These are phyloP conservation scores for Mallotus nudiflorus DNA, from an alignment of 345 rosid genomes.

Conservation along the genomic window DNA sequence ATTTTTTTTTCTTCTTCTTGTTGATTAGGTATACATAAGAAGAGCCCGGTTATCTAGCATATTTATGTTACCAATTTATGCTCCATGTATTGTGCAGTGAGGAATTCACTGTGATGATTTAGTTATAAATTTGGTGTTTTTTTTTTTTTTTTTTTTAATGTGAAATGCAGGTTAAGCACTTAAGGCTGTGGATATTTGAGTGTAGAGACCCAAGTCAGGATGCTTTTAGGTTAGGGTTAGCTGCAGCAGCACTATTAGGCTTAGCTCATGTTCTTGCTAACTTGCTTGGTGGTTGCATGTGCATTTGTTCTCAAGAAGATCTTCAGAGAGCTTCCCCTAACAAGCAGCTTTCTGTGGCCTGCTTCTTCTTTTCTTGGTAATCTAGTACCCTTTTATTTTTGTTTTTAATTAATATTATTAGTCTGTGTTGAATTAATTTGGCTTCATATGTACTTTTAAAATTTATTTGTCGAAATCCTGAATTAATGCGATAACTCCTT, in stretches of 20 bases:
- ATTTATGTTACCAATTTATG: neutral
- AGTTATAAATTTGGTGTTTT: no score
- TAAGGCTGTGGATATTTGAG: conserved; percentile 84
- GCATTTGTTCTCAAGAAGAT: conserved; percentile 85
- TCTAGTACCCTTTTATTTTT: neutral
- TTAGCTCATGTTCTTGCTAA: conserved; percentile 71
- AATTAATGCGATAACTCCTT: no score
- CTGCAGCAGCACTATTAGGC: conserved; percentile 63
- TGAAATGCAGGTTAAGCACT: conserved; percentile 62
- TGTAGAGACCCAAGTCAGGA: conserved; percentile 84
- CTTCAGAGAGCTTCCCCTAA: conserved; percentile 63
- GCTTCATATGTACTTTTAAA: no score
- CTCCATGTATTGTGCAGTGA: no score
- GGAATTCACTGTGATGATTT: no score
- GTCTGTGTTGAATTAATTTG: no score
- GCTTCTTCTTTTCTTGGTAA: conserved; percentile 87
- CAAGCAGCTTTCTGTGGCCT: conserved; percentile 65
- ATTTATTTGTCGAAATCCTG: no score
- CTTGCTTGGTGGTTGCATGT: conserved; percentile 76
- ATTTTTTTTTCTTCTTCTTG: neutral
- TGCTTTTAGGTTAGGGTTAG: conserved; percentile 78
- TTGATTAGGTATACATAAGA: neutral
- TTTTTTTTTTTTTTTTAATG: neutral
- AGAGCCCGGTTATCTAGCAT: no score
- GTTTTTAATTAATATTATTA: no score